Base-by-base conservation (phyloP, 2,329 filamentous ascomycete genomes). In the Cercospora berteroae region DNA sequence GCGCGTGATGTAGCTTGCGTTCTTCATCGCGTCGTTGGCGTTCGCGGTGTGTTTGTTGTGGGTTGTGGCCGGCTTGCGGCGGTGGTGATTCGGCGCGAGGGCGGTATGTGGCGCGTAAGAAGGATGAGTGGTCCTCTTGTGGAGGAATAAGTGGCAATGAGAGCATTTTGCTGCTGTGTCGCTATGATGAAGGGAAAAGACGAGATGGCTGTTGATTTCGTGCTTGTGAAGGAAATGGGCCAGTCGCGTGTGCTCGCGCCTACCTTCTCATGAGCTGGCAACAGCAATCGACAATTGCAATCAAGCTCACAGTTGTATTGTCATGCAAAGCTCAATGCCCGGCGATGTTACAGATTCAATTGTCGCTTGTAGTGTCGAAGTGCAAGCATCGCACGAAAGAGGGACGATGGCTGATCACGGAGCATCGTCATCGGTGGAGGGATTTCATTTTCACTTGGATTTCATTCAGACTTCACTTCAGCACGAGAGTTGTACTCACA, bases 1-100 rank as follows among this genome's bases (percentile, higher is more conserved):
- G 79, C 65, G 84, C 72, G 56, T 75, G 73, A 44, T 77, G 73
- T 13, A 77, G 73, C 65, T 76, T 72, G 50, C 75, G 72, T 42
- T 72, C 72, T 67, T 75, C 74, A 69, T 77, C 74, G 72, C 78
- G 76, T 67, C 72, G 65, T 70, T 75, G 70, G 67, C 78, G 73
- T 60, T 76, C 71, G 64, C 73, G 70, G 61, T 72, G 67, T 12
- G 65, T 67, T 25, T 74, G 73, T n/a, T 73, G 74, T 27, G 63
- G 71, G 55, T 71, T 69, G 23, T 74, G 73, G 42, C 61, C 65
- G 33, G 66, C 44, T 27, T 58, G 64, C 50, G 68, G 74, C 8
- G 71, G 74, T 18, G 72, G 73, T 16, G 73, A 76, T 58, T 72
- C 71, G 57, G 74, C 69, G 66, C 69, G 74, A n/a, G 72, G 74